A percentile compares a stretch with the other conserved stretches of the same genome.
phyloP scores from a whole-genome alignment of 768 basidiomycete species.

The Naematelia aurantialba region DNA sequence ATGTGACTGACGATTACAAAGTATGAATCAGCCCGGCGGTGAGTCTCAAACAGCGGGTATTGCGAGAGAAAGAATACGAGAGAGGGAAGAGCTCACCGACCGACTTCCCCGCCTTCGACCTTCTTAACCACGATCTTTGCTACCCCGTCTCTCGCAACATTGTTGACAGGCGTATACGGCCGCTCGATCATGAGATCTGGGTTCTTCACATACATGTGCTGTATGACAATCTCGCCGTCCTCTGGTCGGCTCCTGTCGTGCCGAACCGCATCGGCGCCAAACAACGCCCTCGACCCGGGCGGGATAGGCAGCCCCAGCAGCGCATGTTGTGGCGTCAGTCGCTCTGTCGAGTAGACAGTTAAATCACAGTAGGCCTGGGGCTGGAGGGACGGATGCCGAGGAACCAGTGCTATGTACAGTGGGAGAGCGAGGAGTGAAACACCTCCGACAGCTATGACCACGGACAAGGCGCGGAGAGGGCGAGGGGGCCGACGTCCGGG shows the following conservation, averaged over 20 bases:
- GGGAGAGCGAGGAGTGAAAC: neutral
- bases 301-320: conserved; percentile 31
- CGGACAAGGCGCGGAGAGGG: neutral
- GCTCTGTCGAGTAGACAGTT: conserved; percentile 16
- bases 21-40: too few species aligned
- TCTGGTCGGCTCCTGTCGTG: neutral
- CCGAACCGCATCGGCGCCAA: conserved; percentile 16
- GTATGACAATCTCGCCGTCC: conserved; percentile 26
- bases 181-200: conserved; percentile 48
- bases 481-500: too few species aligned
- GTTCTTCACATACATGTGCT: conserved; percentile 45
- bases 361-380: conserved; percentile 32
- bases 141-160: conserved; percentile 32
- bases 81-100: conserved; percentile 34
- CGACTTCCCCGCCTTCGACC: conserved; percentile 48
- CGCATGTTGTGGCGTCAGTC: conserved; percentile 31
- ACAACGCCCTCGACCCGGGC: conserved; percentile 14
- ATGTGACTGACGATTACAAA: conserved; percentile 33
- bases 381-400: neutral
- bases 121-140: conserved; percentile 45
- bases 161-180: conserved; percentile 47
- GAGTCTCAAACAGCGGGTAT: too few species aligned
- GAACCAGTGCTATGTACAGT: neutral
- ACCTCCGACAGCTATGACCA: neutral
- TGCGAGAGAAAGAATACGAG: neutral